phyloP scores from a whole-genome alignment of 2,329 filamentous ascomycete species.

The Aspergillus bombycis region DNA sequence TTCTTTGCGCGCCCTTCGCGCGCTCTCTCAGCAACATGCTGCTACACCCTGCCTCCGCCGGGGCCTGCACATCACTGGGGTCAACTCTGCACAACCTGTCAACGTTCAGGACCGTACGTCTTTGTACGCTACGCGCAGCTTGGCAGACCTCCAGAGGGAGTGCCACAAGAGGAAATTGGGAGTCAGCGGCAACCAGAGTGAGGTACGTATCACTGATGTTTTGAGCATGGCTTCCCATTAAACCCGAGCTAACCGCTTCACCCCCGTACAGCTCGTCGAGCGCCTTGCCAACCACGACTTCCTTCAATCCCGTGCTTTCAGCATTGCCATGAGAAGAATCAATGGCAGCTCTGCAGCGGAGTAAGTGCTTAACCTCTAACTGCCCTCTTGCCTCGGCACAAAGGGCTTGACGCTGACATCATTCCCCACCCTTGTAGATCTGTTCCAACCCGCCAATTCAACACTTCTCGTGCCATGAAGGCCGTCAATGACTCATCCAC shows the following conservation, averaged over 20 bases:
- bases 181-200: slow-evolving; percentile 51
- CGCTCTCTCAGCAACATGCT: slow-evolving; percentile 43
- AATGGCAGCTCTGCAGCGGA: slow-evolving; percentile 44
- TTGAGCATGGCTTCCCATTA: slow-evolving; percentile 2
- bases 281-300: slow-evolving; percentile 58
- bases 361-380: slow-evolving; percentile 30
- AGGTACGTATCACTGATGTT: slow-evolving; percentile 42
- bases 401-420: slow-evolving; percentile 20
- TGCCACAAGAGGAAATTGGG: slow-evolving; percentile 55
- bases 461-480: slow-evolving; percentile 62
- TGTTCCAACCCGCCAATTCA: slow-evolving; percentile 61
- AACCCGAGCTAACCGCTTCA: slow-evolving; percentile 1
- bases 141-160: slow-evolving; percentile 55
- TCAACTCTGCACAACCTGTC: slow-evolving; percentile 57
- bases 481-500: slow-evolving; percentile 61
- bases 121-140: slow-evolving; percentile 54
- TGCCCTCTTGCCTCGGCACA: slow-evolving; percentile 3
- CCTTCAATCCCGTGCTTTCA: slow-evolving; percentile 57
- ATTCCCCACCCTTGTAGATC: slow-evolving; percentile 52
- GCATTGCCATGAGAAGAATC: slow-evolving; percentile 56
- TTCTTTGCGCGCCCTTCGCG: slow-evolving; percentile 49
- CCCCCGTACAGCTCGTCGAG: slow-evolving; percentile 49
- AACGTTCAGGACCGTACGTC: slow-evolving; percentile 55
- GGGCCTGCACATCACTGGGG: slow-evolving; percentile 63
- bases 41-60: slow-evolving; percentile 46